Evolutionary conservation across 2,329 filamentous ascomycete species (phyloP).

Genomic region (Monosporascus ibericus): DNA sequence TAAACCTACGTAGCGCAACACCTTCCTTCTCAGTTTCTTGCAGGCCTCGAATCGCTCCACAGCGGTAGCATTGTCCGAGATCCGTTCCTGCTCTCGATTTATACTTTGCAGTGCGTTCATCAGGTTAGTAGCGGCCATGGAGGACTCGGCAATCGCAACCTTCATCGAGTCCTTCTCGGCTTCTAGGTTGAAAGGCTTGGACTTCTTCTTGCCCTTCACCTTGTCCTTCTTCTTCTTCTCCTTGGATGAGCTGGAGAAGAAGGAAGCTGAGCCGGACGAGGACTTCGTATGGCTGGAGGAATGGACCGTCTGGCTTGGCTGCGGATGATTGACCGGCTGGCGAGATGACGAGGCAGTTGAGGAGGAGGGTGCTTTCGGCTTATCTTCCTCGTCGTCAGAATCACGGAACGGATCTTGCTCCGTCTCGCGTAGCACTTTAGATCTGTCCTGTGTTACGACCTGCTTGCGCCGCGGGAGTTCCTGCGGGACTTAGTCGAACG

Average conservation of each 20-base stretch:
- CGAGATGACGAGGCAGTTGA: constrained; percentile 25
- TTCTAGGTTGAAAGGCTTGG: constrained; percentile 72
- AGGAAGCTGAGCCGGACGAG: constrained; percentile 28
- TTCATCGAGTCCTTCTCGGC: constrained; percentile 85
- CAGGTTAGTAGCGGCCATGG: constrained; percentile 85
- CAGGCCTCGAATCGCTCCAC: constrained; percentile 76
- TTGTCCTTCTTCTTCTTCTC: constrained; percentile 46
- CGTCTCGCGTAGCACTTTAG: constrained; percentile 77
- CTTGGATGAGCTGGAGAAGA: constrained; percentile 38
- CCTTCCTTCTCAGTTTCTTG: constrained; percentile 76
- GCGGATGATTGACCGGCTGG: constrained; percentile 19
- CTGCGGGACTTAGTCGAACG: constrained; percentile 25
- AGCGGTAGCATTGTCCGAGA: constrained; percentile 76
- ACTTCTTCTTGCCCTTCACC: constrained; percentile 51
- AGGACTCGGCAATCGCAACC: constrained; percentile 79
- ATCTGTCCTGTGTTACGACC: constrained; percentile 68
- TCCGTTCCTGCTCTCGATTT: constrained; percentile 81
- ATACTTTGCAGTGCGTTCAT: constrained; percentile 82
- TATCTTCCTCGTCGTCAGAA: constrained; percentile 53
- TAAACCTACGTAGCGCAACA: constrained; percentile 68
- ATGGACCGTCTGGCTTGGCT: constrained; percentile 24
- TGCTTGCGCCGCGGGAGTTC: constrained; percentile 64
- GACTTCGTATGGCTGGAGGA: constrained; percentile 34
- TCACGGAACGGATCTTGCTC: constrained; percentile 63
- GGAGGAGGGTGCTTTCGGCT: constrained; percentile 24